Base-by-base conservation (phyloP, 2,329 filamentous ascomycete genomes). In the Venturia pyrina region DNA sequence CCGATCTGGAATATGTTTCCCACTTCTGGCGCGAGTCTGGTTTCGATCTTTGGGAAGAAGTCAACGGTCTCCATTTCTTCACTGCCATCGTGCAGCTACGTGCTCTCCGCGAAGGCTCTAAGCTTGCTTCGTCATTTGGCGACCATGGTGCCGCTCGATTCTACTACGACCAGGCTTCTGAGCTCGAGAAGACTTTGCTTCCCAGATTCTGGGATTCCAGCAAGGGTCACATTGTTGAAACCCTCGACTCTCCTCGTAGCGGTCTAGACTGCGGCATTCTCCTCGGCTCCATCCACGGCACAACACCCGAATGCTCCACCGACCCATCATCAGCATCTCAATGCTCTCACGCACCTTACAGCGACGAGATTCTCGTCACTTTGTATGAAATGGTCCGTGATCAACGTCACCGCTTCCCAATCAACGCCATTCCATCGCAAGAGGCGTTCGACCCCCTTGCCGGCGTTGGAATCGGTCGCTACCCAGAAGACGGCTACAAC, bases 31-130 rank as follows among this genome's bases (percentile, higher is more conserved):
- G 76, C 37, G 69, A 75, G 37, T 72, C 71, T 6, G 73, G 77
- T 6, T 80, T 80, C 64, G 78, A 80, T 67, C 70, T 79, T 1
- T 80, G 78, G 78, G 78, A 80, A 65, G 78, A 80, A 68, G 74
- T 78, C n/a, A 70, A 75, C 44, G 78, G 78, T 5, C 69, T 76
- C 61, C 75, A 77, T 67, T 78, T 78, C 71, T 78, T 77, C 70
- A 78, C 74, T 7, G 70, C 73, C 11, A 75, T 76, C 70, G 74
- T 76, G 21, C 76, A 76, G 64, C 70, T 73, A 3, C 70, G 73
- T 24, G 76, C 75, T 32, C 68, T 78, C 53, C 68, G 70, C 10
- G 74, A 77, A 66, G 76, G 76, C 1, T 70, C 72, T 2, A 67
- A 72, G 8, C 66, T 78, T 3, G 76, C 76, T 2, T 63, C 67